Percentiles rank a stretch among this genome's conserved stretches.
These are phyloP conservation scores for Umbilicus rupestris DNA, from an alignment of 164 flowering plant genomes.

Conservation along the genomic window DNA sequence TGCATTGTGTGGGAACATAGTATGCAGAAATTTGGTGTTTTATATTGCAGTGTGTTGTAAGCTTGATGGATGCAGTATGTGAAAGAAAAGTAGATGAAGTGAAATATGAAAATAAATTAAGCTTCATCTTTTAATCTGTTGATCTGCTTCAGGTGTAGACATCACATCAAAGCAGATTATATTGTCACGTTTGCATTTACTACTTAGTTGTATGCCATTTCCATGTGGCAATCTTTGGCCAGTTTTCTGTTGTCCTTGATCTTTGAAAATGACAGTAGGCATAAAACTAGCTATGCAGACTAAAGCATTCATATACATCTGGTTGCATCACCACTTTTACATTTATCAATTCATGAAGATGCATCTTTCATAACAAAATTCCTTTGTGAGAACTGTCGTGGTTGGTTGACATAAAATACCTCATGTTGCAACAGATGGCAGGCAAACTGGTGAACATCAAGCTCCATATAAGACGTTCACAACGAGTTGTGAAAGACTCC, in stretches of 20 bases:
- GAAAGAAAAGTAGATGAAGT: not conserved
- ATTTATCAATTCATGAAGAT: not conserved
- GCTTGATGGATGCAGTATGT: not conserved
- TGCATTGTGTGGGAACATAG: not conserved
- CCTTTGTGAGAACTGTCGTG: not conserved
- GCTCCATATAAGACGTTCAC: slow-evolving; percentile 68
- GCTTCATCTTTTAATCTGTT: not conserved
- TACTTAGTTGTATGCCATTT: not conserved
- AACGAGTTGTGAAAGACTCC: slow-evolving; percentile 72
- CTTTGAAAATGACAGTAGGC: not conserved
- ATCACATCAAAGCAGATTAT: not conserved
- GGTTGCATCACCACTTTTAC: not conserved
- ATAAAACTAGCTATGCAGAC: not conserved
- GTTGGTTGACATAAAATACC: not conserved
- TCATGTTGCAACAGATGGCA: slow-evolving; percentile 47
- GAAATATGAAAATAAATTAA: too few relatives aligned
- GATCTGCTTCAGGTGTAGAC: not conserved
- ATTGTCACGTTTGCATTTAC: not conserved
- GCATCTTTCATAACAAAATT: not conserved
- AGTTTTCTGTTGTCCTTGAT: not conserved
- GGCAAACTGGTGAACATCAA: slow-evolving; percentile 82
- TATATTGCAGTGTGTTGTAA: not conserved
- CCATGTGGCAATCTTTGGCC: not conserved
- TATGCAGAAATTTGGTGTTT: not conserved
- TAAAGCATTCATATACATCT: not conserved